Evolutionary conservation across 441 rosid species (phyloP).

Genomic region (Euphorbia corollata): DNA sequence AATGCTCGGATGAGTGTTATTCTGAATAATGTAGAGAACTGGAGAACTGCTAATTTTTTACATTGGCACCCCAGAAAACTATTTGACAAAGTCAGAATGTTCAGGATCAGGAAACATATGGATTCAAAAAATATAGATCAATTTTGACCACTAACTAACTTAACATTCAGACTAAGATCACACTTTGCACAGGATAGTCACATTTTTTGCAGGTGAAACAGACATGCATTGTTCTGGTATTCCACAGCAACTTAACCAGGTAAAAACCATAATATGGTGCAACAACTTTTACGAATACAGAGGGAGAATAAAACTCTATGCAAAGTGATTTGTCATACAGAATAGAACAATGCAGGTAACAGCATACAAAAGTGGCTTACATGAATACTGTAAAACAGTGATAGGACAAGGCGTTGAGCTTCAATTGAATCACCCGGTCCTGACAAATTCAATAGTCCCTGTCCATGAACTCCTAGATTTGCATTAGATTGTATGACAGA

Average conservation of each 20-base stretch:
- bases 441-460: slow-evolving; percentile 86
- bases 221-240: neutral
- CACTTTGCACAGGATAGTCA: too few relatives aligned
- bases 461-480: slow-evolving; percentile 93
- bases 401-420: slow-evolving; percentile 90
- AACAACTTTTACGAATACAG: neutral
- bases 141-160: neutral
- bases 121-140: slow-evolving; percentile 1
- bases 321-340: slow-evolving; percentile 17
- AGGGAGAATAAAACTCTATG: neutral
- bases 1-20: neutral
- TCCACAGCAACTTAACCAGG: neutral
- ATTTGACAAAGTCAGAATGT: neutral
- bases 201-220: neutral
- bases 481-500: slow-evolving; percentile 94
- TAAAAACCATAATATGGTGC: neutral
- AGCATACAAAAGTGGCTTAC: slow-evolving; percentile 43
- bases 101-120: neutral
- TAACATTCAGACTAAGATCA: neutral
- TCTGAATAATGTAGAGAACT: neutral
- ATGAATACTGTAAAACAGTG: slow-evolving; percentile 78
- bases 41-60: neutral
- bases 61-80: neutral
- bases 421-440: slow-evolving; percentile 91
- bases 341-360: neutral